phyloP scores from a whole-genome alignment of 2,329 filamentous ascomycete species.

The Fusarium solani-melongenae region DNA sequence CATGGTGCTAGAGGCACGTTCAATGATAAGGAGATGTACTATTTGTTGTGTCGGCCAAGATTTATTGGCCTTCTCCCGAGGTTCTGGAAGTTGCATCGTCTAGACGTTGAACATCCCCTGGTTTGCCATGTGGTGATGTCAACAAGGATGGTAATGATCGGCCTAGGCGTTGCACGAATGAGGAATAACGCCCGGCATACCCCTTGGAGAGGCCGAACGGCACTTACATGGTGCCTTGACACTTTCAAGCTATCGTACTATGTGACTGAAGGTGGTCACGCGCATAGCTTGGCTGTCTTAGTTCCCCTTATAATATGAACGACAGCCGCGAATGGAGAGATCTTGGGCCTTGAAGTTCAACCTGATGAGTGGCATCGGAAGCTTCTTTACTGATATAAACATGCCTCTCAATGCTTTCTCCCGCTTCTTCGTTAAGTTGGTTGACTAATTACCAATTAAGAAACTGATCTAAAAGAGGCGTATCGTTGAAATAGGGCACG shows the following conservation, averaged over 20 bases:
- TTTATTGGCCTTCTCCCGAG: not conserved
- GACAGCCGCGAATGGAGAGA: not conserved
- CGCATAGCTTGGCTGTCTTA: not conserved
- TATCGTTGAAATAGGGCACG: not conserved
- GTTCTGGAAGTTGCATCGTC: not conserved
- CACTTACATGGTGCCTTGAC: not conserved
- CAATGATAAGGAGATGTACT: not conserved
- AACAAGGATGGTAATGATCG: not conserved
- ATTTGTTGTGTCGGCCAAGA: not conserved
- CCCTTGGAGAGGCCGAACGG: not conserved
- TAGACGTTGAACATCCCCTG: not conserved
- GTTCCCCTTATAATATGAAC: not conserved
- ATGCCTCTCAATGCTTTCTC: not conserved
- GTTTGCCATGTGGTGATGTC: not conserved
- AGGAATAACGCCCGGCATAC: not conserved
- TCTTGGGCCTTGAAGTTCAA: not conserved
- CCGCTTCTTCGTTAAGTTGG: not conserved
- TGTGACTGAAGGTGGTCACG: not conserved
- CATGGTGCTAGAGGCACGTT: not conserved
- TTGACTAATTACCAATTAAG: not conserved
- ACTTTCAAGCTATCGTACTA: not conserved
- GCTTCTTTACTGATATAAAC: not conserved
- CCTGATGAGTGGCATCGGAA: not conserved
- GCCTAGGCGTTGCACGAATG: not conserved
- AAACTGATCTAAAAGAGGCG: not conserved